phyloP scores from a whole-genome alignment of 2,329 filamentous ascomycete species.

The Pyrenochaeta sp. region DNA sequence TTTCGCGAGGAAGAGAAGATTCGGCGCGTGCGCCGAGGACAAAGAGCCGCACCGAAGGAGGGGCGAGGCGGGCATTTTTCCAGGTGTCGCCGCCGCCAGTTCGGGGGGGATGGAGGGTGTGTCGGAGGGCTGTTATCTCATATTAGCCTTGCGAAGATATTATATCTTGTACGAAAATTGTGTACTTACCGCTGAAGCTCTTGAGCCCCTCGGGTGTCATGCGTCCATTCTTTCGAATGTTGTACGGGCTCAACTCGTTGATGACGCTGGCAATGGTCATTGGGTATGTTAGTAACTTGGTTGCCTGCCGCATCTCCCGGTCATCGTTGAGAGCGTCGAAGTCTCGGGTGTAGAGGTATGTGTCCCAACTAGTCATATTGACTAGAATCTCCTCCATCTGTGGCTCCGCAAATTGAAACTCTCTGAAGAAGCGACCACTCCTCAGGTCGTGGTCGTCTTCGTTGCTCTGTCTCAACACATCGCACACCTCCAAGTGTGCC shows the following conservation, averaged over 20 bases:
- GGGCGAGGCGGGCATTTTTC: constrained; percentile 81
- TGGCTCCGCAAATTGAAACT: constrained; percentile 88
- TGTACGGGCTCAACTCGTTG: constrained; percentile 94
- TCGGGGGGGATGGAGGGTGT: constrained; percentile 88
- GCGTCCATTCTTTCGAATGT: constrained; percentile 75
- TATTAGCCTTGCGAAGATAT: constrained; percentile 13
- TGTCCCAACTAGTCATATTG: constrained; percentile 99
- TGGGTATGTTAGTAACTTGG: constrained; percentile 91
- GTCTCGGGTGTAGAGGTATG: constrained; percentile 89
- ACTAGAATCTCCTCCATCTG: constrained; percentile 92
- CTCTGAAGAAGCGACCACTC: constrained; percentile 89
- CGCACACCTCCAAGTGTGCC: constrained; percentile 88
- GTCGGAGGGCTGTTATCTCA: constrained; percentile 75
- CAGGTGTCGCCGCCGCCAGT: constrained; percentile 77
- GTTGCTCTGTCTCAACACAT: constrained; percentile 90
- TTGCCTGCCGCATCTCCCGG: constrained; percentile 90
- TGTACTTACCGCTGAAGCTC: constrained; percentile 82
- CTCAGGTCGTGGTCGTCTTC: constrained; percentile 96
- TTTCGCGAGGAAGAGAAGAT: constrained; percentile 90
- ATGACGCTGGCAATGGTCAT: constrained; percentile 89
- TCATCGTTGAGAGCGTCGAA: constrained; percentile 92
- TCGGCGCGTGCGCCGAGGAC: constrained; percentile 96
- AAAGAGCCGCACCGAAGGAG: constrained; percentile 90
- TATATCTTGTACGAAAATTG: neutral
- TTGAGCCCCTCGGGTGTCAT: constrained; percentile 90